phyloP scores from a whole-genome alignment of 768 basidiomycete species.

The Hebeloma cylindrosporum region DNA sequence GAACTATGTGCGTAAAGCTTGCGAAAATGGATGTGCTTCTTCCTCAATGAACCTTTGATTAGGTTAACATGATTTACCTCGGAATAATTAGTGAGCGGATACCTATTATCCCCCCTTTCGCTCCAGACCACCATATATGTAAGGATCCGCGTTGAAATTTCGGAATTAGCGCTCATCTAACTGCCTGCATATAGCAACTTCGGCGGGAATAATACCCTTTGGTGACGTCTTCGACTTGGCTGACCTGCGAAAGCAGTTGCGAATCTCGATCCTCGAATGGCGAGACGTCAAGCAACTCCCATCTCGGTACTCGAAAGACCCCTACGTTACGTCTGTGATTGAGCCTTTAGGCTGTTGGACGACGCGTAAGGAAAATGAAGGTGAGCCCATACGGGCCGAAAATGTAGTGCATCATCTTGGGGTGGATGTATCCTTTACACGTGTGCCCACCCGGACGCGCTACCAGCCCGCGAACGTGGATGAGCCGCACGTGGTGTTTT shows the following conservation, averaged over 20 bases:
- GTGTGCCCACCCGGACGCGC: conserved; percentile 27
- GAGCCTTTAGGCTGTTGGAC: conserved; percentile 36
- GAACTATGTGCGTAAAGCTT: conserved; percentile 26
- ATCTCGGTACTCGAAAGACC: conserved; percentile 17
- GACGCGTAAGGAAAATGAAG: conserved; percentile 22
- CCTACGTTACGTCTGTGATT: conserved; percentile 15
- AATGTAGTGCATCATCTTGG: conserved; percentile 32
- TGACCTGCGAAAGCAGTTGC: conserved; percentile 34
- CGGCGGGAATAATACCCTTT: conserved; percentile 36
- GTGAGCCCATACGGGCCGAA: conserved; percentile 25
- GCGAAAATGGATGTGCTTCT: background rate
- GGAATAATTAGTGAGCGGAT: conserved; percentile 42
- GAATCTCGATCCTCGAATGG: conserved; percentile 48
- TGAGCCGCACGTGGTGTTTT: conserved; percentile 27
- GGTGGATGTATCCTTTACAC: conserved; percentile 37
- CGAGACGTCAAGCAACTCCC: conserved; percentile 41
- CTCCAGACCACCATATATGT: conserved; percentile 41
- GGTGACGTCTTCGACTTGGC: conserved; percentile 47
- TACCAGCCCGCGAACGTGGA: conserved; percentile 17
- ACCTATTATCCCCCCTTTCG: conserved; percentile 49
- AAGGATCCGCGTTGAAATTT: conserved; percentile 8
- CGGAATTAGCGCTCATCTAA: no score
- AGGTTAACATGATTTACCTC: conserved; percentile 53
- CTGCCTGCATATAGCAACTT: background rate
- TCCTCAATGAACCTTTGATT: background rate